Base-by-base conservation (phyloP, 352 stramenopile species). In the Phytophthora lateralis region DNA sequence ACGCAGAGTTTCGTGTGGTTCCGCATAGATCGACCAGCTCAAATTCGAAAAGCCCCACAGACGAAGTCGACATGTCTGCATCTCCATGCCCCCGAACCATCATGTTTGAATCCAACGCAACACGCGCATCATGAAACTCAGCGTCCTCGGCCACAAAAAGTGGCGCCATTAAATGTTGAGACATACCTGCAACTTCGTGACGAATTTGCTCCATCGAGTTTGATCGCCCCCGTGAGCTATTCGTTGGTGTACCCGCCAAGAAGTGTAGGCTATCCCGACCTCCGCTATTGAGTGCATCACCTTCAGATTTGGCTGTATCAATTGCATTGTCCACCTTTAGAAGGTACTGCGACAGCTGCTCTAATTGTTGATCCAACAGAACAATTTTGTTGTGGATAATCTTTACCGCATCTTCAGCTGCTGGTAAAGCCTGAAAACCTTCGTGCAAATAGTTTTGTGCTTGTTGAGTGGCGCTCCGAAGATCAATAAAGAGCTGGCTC, bases 301-400 rank as follows among this genome's bases (percentile, higher is more conserved):
- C 61, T 65, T 91, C 76, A 20, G 74, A 68, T 66, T 85, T 89
- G 26, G 76, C 78, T 44, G 67, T 65, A 58, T 94, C 82, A 39
- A 94, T 89, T 24, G 79, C 75, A 7, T 82, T 75, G 42, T 94
- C 80, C n/a, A 94, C 82, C 62, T 90, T 85, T 20, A 79, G 64
- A 54, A 92, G 55, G 59, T 90, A 79, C 29, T 79, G 60, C 15
- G 71, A 66, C 6, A 95, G 46, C 52, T 83, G 69, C 24, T 95
- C 85, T 29, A 93, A 59, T 20, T 95, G 76, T 44, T 91, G 71
- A 34, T 95, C 85, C 32, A 93, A 64, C n/a, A 75, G 62, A 9
- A 92, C 60, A 56, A 95, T 90, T 53, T 93, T 95, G 58, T 76
- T 73, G 45, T 91, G 85, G 14, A 95, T 91, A 27, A 91, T 93